Percentiles rank a stretch among this genome's conserved stretches.
These are phyloP conservation scores for Colletotrichum lindemuthianum DNA, from an alignment of 2,329 filamentous ascomycete species.

Conservation along the genomic window DNA sequence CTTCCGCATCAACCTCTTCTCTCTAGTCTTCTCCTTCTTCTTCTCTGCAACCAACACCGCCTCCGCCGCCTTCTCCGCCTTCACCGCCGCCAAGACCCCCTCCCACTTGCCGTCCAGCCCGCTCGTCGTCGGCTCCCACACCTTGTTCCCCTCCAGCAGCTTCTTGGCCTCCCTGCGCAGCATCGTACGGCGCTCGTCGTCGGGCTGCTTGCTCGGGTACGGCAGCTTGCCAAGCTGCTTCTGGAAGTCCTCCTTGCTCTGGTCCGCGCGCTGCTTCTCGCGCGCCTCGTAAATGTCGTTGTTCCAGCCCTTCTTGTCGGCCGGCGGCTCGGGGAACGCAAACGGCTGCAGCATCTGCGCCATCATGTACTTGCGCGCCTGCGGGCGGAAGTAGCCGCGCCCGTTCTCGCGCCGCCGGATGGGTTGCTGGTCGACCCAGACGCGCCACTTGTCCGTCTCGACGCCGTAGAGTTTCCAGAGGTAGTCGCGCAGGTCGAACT, in stretches of 20 bases:
- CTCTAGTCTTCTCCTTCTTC: constrained; percentile 40
- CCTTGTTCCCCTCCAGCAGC: constrained; percentile 66
- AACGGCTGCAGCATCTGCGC: constrained; percentile 90
- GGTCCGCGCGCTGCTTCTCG: constrained; percentile 45
- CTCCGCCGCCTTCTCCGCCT: constrained; percentile 40
- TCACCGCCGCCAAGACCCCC: constrained; percentile 43
- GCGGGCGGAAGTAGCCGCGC: constrained; percentile 74
- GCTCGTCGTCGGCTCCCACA: constrained; percentile 52
- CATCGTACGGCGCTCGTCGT: constrained; percentile 52
- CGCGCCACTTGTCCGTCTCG: constrained; percentile 77
- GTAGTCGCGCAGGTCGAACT: constrained; percentile 96
- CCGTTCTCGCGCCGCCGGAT: constrained; percentile 62
- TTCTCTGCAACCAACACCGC: background rate
- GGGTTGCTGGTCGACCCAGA: constrained; percentile 75
- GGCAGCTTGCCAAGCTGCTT: constrained; percentile 40
- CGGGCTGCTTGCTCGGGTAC: constrained; percentile 53
- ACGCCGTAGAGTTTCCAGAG: constrained; percentile 88
- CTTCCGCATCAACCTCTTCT: constrained; percentile 23
- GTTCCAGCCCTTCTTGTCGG: constrained; percentile 72
- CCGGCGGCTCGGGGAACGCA: constrained; percentile 80
- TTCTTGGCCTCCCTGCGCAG: constrained; percentile 65
- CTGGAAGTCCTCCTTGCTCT: too few relatives aligned
- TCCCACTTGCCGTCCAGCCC: constrained; percentile 41
- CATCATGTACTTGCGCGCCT: constrained; percentile 89
- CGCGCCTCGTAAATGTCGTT: constrained; percentile 66